Base-by-base conservation (phyloP, 495 filamentous ascomycete genomes). In the Glarea lozoyensis region DNA sequence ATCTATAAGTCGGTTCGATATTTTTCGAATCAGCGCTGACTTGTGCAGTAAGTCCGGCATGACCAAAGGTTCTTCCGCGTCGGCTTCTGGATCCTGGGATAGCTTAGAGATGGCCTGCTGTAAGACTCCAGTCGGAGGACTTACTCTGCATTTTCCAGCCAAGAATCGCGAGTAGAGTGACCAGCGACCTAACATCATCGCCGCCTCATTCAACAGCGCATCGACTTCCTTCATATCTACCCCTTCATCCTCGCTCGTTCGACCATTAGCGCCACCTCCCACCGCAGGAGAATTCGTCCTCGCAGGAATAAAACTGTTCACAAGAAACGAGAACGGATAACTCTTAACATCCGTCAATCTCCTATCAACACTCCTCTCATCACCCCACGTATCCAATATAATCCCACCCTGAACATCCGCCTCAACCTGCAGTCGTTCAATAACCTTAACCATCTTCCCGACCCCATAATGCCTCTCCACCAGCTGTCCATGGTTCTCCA, bases 351-450 rank as follows among this genome's bases (percentile, higher is more conserved):
- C 92, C 9, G 84, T 96, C 50, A 98, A 67, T 53, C 82, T 85
- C 50, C 89, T 72, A 56, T 87, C 84, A 19, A 98, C 75, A 29
- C 68, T 74, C 35, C 86, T 74, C 57, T 97, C 92, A 50, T 98
- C 92, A 38, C 79, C 76, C 86, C 89, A 98, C 16, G 89, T 92
- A 60, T 98, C 92, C 20, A 98, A 63, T 27, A 98, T 78, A 49
- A 97, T 94, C 43, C 92, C 93, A n/a, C 92, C 92, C 65, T 97
- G 93, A 21, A 94, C 81, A 63, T 98, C 92, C 7, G 86, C 89
- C 62, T 98, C 92, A 30, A 89, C 70, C 61, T 98, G 93, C 35
- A 98, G 63, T 39, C 87, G 74, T 63, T 96, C 88, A 57, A 97
- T 88, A 42, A 98, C 93, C 54, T 79, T 88, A n/a, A 84, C 76